These are phyloP conservation scores for Claviceps cyperi DNA, from an alignment of 2,329 filamentous ascomycete species.

Conservation along the genomic window DNA sequence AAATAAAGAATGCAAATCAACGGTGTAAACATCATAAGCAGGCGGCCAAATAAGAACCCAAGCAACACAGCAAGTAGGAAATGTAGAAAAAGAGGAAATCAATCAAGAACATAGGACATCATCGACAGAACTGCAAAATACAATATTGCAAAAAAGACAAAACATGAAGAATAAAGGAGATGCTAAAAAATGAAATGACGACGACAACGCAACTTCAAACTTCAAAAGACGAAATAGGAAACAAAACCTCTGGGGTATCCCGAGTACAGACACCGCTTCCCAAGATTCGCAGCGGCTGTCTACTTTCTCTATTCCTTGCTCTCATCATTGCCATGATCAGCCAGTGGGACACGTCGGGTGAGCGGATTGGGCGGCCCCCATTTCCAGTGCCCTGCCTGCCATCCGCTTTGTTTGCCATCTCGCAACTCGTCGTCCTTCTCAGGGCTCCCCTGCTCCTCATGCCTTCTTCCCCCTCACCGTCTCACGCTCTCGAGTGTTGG, in stretches of 20 bases:
- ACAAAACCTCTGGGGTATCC: constrained; percentile 3
- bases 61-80: neutral
- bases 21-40: no score
- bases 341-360: neutral
- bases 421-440: neutral
- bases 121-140: no score
- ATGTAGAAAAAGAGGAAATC: neutral
- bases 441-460: neutral
- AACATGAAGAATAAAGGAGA: neutral
- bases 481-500: neutral
- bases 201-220: no score
- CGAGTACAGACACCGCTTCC: constrained; percentile 1
- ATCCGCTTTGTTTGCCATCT: neutral
- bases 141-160: no score
- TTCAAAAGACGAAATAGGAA: neutral
- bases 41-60: neutral
- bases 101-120: no score
- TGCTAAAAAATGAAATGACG: neutral
- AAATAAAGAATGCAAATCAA: no score
- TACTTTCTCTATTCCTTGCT: constrained; percentile 1
- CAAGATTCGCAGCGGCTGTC: neutral
- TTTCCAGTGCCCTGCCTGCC: no score
- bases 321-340: neutral
- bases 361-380: neutral
- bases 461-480: neutral